Conservation (phyloP, 257 asterid species). For the Eustoma russellianum region DNA sequence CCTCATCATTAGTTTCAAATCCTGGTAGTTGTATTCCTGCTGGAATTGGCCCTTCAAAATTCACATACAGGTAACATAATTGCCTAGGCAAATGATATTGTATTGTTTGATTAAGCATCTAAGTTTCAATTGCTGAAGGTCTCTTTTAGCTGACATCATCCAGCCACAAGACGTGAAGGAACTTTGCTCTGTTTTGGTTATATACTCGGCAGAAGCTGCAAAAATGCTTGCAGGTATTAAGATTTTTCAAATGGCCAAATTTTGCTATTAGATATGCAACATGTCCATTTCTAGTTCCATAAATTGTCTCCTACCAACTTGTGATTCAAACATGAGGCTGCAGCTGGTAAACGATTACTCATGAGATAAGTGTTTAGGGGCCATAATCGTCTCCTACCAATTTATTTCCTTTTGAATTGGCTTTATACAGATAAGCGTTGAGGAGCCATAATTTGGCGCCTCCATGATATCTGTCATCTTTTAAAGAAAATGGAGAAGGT, state of each 20-base stretch:
- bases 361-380: too few species aligned
- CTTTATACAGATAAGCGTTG: too few species aligned
- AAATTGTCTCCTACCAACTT: background rate
- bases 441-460: too few species aligned
- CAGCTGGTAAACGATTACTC: too few species aligned
- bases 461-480: too few species aligned
- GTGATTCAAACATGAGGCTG: background rate
- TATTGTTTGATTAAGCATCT: conserved; percentile 20
- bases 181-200: conserved; percentile 91
- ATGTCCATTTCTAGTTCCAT: background rate
- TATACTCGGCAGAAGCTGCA: conserved; percentile 82
- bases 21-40: conserved; percentile 49
- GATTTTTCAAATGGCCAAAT: conserved; percentile 1
- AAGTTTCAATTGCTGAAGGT: conserved; percentile 46
- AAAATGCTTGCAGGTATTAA: conserved; percentile 72
- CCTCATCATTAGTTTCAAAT: conserved; percentile 41
- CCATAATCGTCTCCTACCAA: too few species aligned
- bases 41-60: conserved; percentile 69
- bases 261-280: background rate
- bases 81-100: conserved; percentile 3
- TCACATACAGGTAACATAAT: conserved; percentile 66
- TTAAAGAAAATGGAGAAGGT: too few species aligned
- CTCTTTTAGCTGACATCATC: conserved; percentile 88
- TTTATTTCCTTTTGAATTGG: too few species aligned
- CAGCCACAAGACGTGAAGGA: conserved; percentile 93